Base-by-base conservation (phyloP, 2,329 filamentous ascomycete species). In the Sclerotinia glacialis region DNA sequence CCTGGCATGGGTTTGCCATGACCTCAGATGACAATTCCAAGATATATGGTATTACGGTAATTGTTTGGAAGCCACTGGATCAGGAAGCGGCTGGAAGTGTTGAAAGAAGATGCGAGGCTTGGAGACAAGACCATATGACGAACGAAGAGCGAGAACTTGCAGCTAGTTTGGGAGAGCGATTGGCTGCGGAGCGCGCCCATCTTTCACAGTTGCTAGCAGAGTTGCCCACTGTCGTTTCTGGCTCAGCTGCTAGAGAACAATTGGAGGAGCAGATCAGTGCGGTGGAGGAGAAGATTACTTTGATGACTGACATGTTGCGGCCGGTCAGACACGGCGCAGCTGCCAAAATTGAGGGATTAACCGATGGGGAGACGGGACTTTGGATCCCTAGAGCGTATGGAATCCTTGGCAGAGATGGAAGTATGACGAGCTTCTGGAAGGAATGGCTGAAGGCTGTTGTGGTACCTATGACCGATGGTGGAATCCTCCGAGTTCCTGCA, bases 1-100 rank as follows among this genome's bases (percentile, higher is more conserved):
- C 93, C 31, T 99, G 95, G 95, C 95, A 99, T 79, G 95, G 95
- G 59, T 99, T 99, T 76, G 93, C 92, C 69, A 98, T 99, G 95
- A 99, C 95, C 2, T 90, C 90, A 28, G 91, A 91, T 66, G 93
- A 98, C 76, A 94, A 92, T 73, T 90, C 92, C 65, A 96, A 95
- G 77, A 83, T 98, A 26, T 94, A 98, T 75, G 94, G 93, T 44
- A 91, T 98, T 67, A 93, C 91, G 69, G 85, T 97, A 65, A 96
- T 93, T 65, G 85, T 98, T 52, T 99, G 95, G 95, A 91, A 93
- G 65, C 93, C 95, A 0, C 79, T 99, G 65, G 92, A 91, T 69
- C 83, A 88, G 14, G 87, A 89, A 67, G 89, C 94, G 7, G 93
- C 95, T 1, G 92, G 93, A 65, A 90, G 93, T 68, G 84, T 96